These are phyloP conservation scores for Dichotomocladium elegans DNA, from an alignment of 371 early-diverging fungal genomes.

Conservation along the genomic window DNA sequence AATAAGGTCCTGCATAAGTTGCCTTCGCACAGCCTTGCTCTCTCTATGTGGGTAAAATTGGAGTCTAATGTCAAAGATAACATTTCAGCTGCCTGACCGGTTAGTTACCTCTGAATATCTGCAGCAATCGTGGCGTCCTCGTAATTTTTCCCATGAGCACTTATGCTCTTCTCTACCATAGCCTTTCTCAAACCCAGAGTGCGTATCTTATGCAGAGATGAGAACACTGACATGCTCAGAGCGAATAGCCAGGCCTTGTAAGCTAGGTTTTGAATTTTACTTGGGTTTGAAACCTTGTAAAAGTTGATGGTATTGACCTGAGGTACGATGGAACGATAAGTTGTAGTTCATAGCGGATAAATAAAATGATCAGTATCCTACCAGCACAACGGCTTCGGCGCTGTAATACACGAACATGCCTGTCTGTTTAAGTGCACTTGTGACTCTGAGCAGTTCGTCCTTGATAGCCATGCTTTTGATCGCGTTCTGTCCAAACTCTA, in stretches of 20 bases:
- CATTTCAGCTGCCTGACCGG: background rate
- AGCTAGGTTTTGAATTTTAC: slow-evolving; percentile 48
- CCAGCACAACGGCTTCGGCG: slow-evolving; percentile 54
- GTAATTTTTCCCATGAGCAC: background rate
- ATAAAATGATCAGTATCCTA: no score
- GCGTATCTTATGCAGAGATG: slow-evolving; percentile 62
- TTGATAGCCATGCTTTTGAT: slow-evolving; percentile 43
- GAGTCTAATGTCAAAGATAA: background rate
- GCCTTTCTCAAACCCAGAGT: slow-evolving; percentile 20
- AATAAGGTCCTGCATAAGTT: slow-evolving; percentile 59
- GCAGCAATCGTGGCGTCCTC: background rate
- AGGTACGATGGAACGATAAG: no score
- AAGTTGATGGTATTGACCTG: slow-evolving; percentile 36
- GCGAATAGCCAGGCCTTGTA: slow-evolving; percentile 67
- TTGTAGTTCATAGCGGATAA: no score
- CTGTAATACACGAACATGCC: slow-evolving; percentile 57
- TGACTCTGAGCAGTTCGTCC: slow-evolving; percentile 52
- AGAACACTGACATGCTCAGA: slow-evolving; percentile 51
- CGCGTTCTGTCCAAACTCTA: slow-evolving; percentile 58
- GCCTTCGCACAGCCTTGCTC: slow-evolving; percentile 39
- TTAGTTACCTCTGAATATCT: no score
- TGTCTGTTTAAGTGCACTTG: slow-evolving; percentile 46
- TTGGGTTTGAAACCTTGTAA: slow-evolving; percentile 42
- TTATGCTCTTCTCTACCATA: background rate
- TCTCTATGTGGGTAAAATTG: no score